These are phyloP conservation scores for Serendipita sp. DNA, from an alignment of 768 basidiomycete species.

Conservation along the genomic window DNA sequence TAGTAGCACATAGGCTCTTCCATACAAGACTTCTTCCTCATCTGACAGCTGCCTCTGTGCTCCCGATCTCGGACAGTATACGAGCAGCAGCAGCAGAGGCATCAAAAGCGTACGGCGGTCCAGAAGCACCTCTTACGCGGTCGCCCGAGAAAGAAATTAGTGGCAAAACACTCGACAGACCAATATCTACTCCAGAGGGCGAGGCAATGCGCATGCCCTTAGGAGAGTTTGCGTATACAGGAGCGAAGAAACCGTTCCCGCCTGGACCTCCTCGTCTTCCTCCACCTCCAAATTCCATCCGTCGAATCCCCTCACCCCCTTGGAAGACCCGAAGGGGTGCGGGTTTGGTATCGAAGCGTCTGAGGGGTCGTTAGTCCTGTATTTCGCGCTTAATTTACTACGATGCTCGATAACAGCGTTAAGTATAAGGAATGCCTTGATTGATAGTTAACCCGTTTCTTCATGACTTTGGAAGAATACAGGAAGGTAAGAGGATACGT, in stretches of 20 bases:
- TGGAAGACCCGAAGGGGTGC: background rate
- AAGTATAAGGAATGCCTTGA: no score
- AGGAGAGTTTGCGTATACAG: background rate
- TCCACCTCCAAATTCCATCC: background rate
- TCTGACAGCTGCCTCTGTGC: slow-evolving; percentile 1
- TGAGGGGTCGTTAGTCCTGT: no score
- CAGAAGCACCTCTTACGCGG: background rate
- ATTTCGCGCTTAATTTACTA: no score
- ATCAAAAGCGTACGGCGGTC: background rate
- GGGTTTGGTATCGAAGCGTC: no score
- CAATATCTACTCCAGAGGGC: background rate
- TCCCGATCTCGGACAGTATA: background rate
- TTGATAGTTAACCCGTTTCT: no score
- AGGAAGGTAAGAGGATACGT: no score
- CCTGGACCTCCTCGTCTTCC: background rate
- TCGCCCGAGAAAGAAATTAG: background rate
- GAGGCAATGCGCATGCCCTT: background rate
- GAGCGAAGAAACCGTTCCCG: background rate
- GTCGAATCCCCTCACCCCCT: background rate
- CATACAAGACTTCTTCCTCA: slow-evolving; percentile 28
- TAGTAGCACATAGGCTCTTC: slow-evolving; percentile 26
- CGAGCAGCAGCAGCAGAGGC: background rate
- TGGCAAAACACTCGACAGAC: background rate
- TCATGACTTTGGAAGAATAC: no score
- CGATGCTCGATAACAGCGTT: no score